phyloP scores from a whole-genome alignment of 257 asterid genomes.

The Sherardia arvensis region DNA sequence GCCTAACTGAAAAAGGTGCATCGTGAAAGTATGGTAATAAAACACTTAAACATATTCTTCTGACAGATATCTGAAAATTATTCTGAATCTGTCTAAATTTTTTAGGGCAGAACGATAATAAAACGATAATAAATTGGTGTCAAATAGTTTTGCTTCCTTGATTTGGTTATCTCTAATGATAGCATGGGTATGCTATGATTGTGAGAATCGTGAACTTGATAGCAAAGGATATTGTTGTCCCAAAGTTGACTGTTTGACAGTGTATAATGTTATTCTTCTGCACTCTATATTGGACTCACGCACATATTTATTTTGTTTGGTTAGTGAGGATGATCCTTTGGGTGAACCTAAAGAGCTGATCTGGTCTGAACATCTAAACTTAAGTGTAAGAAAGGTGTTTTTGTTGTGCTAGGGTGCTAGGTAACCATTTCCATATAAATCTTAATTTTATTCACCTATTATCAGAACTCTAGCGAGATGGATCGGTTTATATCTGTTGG shows the following conservation, averaged over 20 bases:
- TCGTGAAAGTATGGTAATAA: too few relatives aligned
- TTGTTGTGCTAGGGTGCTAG: conserved; percentile 6
- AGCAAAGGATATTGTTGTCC: too few relatives aligned
- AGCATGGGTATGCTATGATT: background rate
- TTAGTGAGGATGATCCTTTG: conserved; percentile 38
- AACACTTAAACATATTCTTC: too few relatives aligned
- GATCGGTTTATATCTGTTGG: conserved; percentile 44
- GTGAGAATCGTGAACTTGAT: too few relatives aligned
- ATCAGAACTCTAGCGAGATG: conserved; percentile 20
- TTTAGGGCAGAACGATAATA: background rate
- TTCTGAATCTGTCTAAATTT: background rate
- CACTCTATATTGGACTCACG: background rate
- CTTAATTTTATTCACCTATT: conserved; percentile 29
- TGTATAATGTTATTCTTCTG: background rate
- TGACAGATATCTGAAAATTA: too few relatives aligned
- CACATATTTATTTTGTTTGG: conserved; percentile 25
- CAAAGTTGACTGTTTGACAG: too few relatives aligned
- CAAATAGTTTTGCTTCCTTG: background rate
- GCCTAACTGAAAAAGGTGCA: background rate
- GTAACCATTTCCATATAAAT: conserved; percentile 9
- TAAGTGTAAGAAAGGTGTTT: conserved; percentile 41
- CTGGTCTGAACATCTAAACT: conserved; percentile 16
- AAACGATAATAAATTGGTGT: background rate
- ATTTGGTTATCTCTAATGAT: background rate
- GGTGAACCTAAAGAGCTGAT: conserved; percentile 41